Evolutionary conservation across 2,329 filamentous ascomycete genomes (phyloP).

Genomic region (Trichophyton rubrum): DNA sequence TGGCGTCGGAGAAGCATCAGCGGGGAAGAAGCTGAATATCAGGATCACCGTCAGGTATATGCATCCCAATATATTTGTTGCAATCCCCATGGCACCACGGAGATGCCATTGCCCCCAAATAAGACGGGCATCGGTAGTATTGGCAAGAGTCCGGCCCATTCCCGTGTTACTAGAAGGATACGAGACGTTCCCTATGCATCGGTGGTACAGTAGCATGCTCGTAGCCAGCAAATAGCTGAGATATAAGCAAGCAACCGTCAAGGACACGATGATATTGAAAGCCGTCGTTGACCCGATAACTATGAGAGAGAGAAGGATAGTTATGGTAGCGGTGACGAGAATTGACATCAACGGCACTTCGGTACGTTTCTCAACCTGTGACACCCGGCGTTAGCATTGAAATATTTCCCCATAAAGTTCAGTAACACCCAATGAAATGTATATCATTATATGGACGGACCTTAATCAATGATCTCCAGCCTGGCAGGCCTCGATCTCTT

Average conservation of each 20-base stretch:
- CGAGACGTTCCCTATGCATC: constrained; percentile 20
- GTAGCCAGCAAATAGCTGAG: constrained; percentile 41
- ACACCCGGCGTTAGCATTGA: constrained; percentile 2
- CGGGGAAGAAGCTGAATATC: constrained; percentile 26
- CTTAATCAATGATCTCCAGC: constrained; percentile 20
- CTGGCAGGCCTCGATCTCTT: constrained; percentile 32
- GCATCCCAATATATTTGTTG: constrained; percentile 25
- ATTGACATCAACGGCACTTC: constrained; percentile 34
- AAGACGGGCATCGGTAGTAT: constrained; percentile 16
- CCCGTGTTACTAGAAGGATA: constrained; percentile 12
- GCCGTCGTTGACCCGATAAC: constrained; percentile 41
- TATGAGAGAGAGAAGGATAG: constrained; percentile 33
- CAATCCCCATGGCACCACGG: constrained; percentile 18
- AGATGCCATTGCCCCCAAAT: constrained; percentile 19
- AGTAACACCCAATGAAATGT: no score
- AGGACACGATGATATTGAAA: constrained; percentile 43
- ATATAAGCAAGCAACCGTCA: constrained; percentile 40
- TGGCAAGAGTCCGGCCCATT: constrained; percentile 9
- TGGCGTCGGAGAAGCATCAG: constrained; percentile 21
- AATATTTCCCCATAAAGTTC: neutral
- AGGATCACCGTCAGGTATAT: constrained; percentile 22
- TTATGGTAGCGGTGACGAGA: constrained; percentile 22
- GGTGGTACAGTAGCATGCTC: constrained; percentile 32
- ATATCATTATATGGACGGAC: constrained; percentile 11
- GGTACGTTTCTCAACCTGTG: constrained; percentile 24